phyloP scores from a whole-genome alignment of 192 early-diverging fungal genomes.

The Mortierella hygrophila region DNA sequence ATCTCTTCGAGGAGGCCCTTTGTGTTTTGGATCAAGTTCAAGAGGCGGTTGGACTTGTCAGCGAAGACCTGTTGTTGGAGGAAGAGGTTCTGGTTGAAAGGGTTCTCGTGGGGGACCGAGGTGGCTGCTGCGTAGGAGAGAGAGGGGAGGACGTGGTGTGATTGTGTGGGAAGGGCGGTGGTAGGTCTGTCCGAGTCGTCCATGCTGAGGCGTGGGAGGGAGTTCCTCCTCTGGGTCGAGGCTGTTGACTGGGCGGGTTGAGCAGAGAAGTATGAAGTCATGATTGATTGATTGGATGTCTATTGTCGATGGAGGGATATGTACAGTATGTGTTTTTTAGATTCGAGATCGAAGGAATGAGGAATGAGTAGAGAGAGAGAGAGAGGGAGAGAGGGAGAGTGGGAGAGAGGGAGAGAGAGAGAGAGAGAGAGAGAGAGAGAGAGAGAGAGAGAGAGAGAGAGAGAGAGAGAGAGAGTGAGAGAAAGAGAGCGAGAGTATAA shows the following conservation, averaged over 20 bases:
- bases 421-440: background rate
- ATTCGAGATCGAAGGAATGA: constrained; percentile 7
- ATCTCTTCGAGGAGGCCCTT: constrained; percentile 77
- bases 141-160: constrained; percentile 40
- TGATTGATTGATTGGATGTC: constrained; percentile 1
- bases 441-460: background rate
- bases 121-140: constrained; percentile 46
- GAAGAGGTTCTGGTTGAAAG: constrained; percentile 48
- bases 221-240: constrained; percentile 36
- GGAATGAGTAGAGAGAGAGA: background rate
- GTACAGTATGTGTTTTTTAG: background rate
- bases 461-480: background rate
- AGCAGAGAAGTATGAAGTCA: constrained; percentile 56
- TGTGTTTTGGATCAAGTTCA: constrained; percentile 75
- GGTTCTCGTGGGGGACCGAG: constrained; percentile 39
- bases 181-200: constrained; percentile 37
- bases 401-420: too few species aligned
- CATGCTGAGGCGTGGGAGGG: constrained; percentile 42
- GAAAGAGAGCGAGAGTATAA: background rate
- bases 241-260: constrained; percentile 25
- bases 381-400: background rate
- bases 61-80: constrained; percentile 78
- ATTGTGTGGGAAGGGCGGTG: background rate
- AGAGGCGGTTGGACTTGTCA: constrained; percentile 79
- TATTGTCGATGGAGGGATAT: background rate